Base-by-base conservation (phyloP, 345 rosid genomes). In the Eutrema heterophyllum region DNA sequence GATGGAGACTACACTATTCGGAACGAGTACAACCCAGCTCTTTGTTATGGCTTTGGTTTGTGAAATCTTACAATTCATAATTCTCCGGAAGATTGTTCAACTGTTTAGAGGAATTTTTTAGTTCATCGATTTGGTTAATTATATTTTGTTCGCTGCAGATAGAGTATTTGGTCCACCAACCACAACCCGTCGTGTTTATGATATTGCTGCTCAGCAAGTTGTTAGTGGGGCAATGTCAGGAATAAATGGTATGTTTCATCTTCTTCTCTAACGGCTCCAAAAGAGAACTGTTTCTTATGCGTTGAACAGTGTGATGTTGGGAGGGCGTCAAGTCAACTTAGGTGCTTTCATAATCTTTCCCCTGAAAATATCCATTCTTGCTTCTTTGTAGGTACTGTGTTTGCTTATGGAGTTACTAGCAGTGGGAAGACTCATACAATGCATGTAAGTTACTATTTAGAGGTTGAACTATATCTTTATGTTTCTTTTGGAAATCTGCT, bases 351-450 rank as follows among this genome's bases (percentile, higher is more conserved):
- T n/a, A n/a, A n/a, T 36, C 59, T 4, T 63, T 63, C n/a, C 24
- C 49, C 36, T 54, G 46, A 60, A 21, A 16, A 44, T 7, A 32
- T 53, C 11, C 14, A 14, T 77, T 33, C 33, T 71, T 77, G 36
- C 36, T 55, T 26, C 15, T 71, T 26, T 66, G 67, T 83, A 94
- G 98, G 97, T 49, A 91, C 97, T 24, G 94, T 94, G 43, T 94
- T 94, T 89, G 98, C 98, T 15, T 94, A 94, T 88, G 97, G 98
- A 70, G 98, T 91, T 75, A 91, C 98, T 56, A 92, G 98, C 55
- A 92, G 96, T 64, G 96, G 98, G 73, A 92, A 92, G 85, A 92
- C 96, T 78, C 98, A 90, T 70, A 92, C 98, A 50, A 92, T 92
- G 98, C 98, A 92, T 71, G 95, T 90, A 88, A 87, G 98, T 86